Base-by-base conservation (phyloP, 768 basidiomycete genomes). In the Serendipita indica region DNA sequence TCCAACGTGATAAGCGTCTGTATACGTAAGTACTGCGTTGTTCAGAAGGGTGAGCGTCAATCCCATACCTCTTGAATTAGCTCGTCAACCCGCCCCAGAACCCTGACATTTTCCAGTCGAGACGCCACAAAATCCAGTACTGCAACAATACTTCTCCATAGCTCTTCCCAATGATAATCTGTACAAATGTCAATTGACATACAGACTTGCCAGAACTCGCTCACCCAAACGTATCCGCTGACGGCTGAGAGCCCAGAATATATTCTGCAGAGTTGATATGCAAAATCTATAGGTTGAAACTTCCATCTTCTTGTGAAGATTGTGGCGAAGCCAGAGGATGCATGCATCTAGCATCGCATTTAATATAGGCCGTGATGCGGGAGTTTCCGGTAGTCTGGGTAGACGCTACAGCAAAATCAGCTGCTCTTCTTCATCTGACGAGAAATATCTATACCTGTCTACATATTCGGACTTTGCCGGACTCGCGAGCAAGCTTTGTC, bases 261-360 rank as follows among this genome's bases (percentile, higher is more conserved):
- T 68, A 3, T 76, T 75, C 62, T 81, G 69, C 59, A 79, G 77
- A 14, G 77, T 73, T 70, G 76, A 73, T 13, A 83, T 70, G 63
- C 79, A 82, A 33, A 72, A 77, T 25, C 82, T 84, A 63, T 83
- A 84, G 3, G 77, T 76, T 28, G 73, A 70, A 0, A 77, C 75
- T 60, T 84, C 80, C 3, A 85, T 68, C 28, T 72, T 75, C 63
- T 77, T 82, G 59, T 84, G 80, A 30, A 86, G 69, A 64, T 84
- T 84, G 63, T 86, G 83, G 16, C 81, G 78, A 27, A 84, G 67
- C 82, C 82, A 86, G 13, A 86, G 71, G 3, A 82, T 73, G 63
- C 79, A 82, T 59, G 80, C 83, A 65, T 86, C 83, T n/a, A 86
- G 64, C 22, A 85, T 58, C 2, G 81, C 77, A 63, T 80, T 81